A percentile compares a stretch with the other conserved stretches of the same genome.
Conservation (phyloP, 1,284 basidiomycete genomes). For the Apiotrichum gamsii region DNA sequence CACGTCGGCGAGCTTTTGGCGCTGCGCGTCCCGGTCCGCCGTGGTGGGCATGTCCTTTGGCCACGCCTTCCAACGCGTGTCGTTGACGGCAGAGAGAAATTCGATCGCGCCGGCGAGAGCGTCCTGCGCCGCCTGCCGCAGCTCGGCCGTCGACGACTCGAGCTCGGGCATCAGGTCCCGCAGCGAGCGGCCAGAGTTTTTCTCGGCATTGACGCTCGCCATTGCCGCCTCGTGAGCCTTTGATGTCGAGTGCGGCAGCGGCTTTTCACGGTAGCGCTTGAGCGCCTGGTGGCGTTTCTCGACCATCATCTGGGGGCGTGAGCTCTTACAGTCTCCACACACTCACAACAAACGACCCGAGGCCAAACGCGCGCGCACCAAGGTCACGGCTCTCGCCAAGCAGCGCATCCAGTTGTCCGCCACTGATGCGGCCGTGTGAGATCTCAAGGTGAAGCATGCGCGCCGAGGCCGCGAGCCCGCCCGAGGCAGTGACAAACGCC, state of each 20-base stretch:
- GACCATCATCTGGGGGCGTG: no score
- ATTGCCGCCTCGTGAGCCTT: no score
- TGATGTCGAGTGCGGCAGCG: constrained; percentile 18
- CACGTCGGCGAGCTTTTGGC: constrained; percentile 43
- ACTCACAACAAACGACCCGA: constrained; percentile 38
- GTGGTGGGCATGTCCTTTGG: constrained; percentile 21
- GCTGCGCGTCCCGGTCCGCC: constrained; percentile 46
- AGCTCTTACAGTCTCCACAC: no score
- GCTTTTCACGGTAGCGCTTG: constrained; percentile 8
- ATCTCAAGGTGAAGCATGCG: constrained; percentile 48
- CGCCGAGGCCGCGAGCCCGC: constrained; percentile 28
- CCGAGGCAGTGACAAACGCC: constrained; percentile 25
- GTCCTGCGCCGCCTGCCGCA: constrained; percentile 48
- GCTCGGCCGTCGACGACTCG: constrained; percentile 47
- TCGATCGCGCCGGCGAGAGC: constrained; percentile 45
- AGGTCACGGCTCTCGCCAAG: constrained; percentile 37
- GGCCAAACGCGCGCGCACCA: constrained; percentile 28
- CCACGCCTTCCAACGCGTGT: constrained; percentile 49
- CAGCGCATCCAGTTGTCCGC: constrained; percentile 42
- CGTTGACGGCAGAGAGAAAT: constrained; percentile 52
- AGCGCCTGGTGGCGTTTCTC: constrained; percentile 26
- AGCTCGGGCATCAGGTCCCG: constrained; percentile 53
- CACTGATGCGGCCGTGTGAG: constrained; percentile 45
- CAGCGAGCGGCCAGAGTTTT: constrained; percentile 9
- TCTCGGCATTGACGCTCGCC: no score